phyloP scores from a whole-genome alignment of 352 stramenopile species.

The Phytophthora citrophthora region DNA sequence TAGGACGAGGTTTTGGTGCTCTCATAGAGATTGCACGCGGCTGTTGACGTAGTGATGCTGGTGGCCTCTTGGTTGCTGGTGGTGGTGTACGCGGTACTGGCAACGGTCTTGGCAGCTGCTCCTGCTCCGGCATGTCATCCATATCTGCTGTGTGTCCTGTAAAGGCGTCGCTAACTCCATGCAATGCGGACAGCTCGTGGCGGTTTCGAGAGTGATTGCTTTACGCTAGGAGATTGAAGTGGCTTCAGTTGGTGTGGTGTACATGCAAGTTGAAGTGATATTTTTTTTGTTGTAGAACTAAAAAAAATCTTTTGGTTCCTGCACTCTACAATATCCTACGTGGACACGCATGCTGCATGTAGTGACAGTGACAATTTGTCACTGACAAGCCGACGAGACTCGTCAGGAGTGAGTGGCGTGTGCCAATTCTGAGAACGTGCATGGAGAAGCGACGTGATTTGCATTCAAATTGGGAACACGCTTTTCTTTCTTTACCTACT shows the following conservation, averaged over 20 bases:
- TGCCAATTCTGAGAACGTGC: slow-evolving; percentile 28
- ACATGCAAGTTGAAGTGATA: slow-evolving; percentile 16
- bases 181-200: slow-evolving; percentile 3
- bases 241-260: slow-evolving; percentile 11
- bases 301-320: no score
- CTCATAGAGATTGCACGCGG: slow-evolving; percentile 13
- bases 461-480: slow-evolving; percentile 1
- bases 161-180: not conserved
- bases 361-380: no score
- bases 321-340: no score
- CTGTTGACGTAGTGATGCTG: slow-evolving; percentile 6
- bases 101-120: not conserved
- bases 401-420: not conserved
- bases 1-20: slow-evolving; percentile 6
- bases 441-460: slow-evolving; percentile 21
- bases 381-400: slow-evolving; percentile 1
- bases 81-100: not conserved
- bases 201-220: slow-evolving; percentile 33
- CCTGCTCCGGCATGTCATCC: slow-evolving; percentile 5
- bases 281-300: no score
- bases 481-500: slow-evolving; percentile 20
- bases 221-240: slow-evolving; percentile 8
- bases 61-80: not conserved
- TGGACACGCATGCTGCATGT: not conserved
- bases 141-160: slow-evolving; percentile 3